These are phyloP conservation scores for Spiraea crenata DNA, from an alignment of 331 rosid species.

Conservation along the genomic window DNA sequence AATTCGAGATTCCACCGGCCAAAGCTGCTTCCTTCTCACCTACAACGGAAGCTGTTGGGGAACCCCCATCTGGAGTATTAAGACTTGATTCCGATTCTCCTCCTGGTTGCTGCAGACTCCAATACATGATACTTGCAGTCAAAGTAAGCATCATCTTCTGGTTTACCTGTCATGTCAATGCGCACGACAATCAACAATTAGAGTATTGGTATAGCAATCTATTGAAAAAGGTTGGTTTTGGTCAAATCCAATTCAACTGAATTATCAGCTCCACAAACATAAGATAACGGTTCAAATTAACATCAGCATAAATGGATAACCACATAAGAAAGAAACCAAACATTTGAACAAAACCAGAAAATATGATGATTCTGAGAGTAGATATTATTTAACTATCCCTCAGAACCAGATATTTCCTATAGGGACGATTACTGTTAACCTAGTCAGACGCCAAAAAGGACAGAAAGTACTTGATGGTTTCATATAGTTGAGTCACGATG, in stretches of 20 bases:
- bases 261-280: neutral
- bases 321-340: neutral
- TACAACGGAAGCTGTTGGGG: constrained; percentile 34
- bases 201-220: neutral
- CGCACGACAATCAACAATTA: constrained; percentile 4
- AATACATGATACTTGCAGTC: constrained; percentile 95
- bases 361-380: neutral
- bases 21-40: constrained; percentile 37
- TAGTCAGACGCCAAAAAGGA: neutral
- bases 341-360: constrained; percentile 11
- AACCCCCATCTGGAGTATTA: constrained; percentile 22
- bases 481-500: constrained; percentile 16
- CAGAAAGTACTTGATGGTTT: neutral
- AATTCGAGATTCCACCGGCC: constrained; percentile 41
- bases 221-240: neutral
- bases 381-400: neutral
- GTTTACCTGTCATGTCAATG: constrained; percentile 64
- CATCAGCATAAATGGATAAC: neutral
- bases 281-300: neutral
- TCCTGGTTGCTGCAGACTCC: constrained; percentile 80
- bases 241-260: neutral
- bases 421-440: neutral
- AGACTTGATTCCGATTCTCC: constrained; percentile 30
- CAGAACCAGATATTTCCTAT: neutral
- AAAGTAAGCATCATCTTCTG: constrained; percentile 92